Conservation (phyloP, 139 green algal genomes). For the Edaphochlamys debaryana region DNA sequence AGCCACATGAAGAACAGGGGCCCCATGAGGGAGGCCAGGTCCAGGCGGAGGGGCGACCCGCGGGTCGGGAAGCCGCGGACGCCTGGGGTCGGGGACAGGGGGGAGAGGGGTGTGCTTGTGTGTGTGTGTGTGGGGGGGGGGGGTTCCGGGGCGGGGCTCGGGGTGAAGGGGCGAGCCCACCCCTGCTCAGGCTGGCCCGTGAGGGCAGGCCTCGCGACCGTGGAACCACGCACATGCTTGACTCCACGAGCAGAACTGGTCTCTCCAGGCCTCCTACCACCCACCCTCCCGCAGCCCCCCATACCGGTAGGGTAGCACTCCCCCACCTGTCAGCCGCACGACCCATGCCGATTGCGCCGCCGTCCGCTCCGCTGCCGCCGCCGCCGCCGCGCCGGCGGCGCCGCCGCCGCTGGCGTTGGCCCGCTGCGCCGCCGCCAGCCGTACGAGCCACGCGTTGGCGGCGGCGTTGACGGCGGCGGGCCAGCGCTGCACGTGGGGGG, state of each 20-base stretch:
- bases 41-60: conserved; percentile 63
- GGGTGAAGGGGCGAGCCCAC: too few relatives aligned
- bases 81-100: conserved; percentile 30
- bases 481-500: conserved; percentile 72
- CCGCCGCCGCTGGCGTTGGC: not conserved
- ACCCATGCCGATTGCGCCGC: not conserved
- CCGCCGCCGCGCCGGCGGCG: too few relatives aligned
- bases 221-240: too few relatives aligned
- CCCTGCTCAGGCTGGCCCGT: too few relatives aligned
- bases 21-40: conserved; percentile 85
- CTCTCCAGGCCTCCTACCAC: too few relatives aligned
- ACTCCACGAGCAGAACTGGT: too few relatives aligned
- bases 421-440: not conserved
- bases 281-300: too few relatives aligned
- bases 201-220: too few relatives aligned
- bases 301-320: too few relatives aligned
- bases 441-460: conserved; percentile 60
- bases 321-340: not conserved
- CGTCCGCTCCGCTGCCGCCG: too few relatives aligned
- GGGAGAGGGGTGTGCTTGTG: not conserved
- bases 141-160: too few relatives aligned
- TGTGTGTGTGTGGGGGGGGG: too few relatives aligned
- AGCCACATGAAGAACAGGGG: conserved; percentile 91
- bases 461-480: conserved; percentile 71
- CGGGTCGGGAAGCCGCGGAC: conserved; percentile 77